A percentile compares a stretch with the other conserved stretches of the same genome.
Conservation (phyloP, 768 basidiomycete species). For the Pleurotus sapidus region DNA sequence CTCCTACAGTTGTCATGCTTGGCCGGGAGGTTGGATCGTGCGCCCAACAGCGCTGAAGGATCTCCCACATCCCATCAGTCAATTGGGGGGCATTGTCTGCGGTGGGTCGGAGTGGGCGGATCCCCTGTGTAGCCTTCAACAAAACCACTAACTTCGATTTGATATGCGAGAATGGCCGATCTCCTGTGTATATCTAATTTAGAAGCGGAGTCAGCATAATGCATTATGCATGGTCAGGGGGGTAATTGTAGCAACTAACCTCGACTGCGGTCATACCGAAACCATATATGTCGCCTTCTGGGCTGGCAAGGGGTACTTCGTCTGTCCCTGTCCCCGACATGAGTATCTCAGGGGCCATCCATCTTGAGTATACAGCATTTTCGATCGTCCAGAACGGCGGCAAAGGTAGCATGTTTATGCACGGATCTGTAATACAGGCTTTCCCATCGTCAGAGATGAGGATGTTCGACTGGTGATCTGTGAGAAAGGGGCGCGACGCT, state of each 20-base stretch:
- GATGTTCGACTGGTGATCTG: background rate
- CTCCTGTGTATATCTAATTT: constrained; percentile 1
- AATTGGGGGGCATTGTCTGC: background rate
- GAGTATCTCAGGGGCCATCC: constrained; percentile 7
- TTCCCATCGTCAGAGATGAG: background rate
- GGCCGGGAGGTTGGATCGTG: background rate
- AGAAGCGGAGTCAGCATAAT: background rate
- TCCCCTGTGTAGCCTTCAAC: background rate
- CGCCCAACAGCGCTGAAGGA: background rate
- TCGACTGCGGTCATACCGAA: constrained; percentile 2
- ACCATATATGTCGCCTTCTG: background rate
- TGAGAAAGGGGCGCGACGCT: background rate
- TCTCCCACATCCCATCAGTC: background rate
- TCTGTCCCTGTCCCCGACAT: background rate
- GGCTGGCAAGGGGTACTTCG: background rate
- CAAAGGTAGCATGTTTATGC: constrained; percentile 2
- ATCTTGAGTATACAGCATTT: constrained; percentile 3
- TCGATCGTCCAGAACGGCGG: constrained; percentile 4
- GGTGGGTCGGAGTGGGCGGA: background rate
- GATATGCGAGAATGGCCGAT: constrained; percentile 3
- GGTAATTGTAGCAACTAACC: background rate
- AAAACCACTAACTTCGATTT: background rate
- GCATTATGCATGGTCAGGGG: background rate
- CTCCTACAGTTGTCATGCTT: background rate
- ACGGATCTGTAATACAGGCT: constrained; percentile 2